Evolutionary conservation across 2,329 filamentous ascomycete species (phyloP), one percentile per base, ranked within the genome.

Genomic region (Botrytis paeoniae): DNA sequence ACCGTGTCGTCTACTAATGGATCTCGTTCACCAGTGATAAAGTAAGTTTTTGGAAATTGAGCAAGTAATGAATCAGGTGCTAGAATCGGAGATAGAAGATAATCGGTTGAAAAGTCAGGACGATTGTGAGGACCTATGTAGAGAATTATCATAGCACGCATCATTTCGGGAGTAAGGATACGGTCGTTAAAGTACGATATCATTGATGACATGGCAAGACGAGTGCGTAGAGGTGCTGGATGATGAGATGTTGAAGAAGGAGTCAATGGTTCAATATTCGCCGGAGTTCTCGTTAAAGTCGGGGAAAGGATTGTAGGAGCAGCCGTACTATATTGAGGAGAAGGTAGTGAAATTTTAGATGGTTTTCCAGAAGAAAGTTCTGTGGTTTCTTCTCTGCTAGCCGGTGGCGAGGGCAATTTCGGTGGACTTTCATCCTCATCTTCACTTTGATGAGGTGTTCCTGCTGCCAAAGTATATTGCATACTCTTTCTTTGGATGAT

Each of bases 181-280:
- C 96, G 92, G 82, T 99, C 96, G 81, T 97, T 96, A 82, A 98
- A 97, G 83, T 98, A 98, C 0, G 95, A 98, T 51, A 99, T 97
- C 89, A 97, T 97, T n/a, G 92, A 95, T 0, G 94, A 95, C 81
- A 95, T 97, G 25, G 95, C 95, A 16, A 99, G 88, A n/a, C 95
- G 90, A 1, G 96, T 98, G 77, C 89, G 90, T 75, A 97, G 84
- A 1, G 88, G 87, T 74, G 87, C 83, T 0, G 87, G 83, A 64
- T 86, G 88, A 75, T 89, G 86, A 9, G 88, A 88, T 3, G 73
- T 51, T 20, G 77, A 77, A n/a, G 77, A 77, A n/a, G 75, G 72
- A 16, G 70, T 64, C 22, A 61, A 70, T n/a, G 61, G 51, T 14
- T 75, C 65, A 35, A 71, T 32, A 45, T 70, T 74, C 1, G 41